These are phyloP conservation scores for Hebeloma cylindrosporum DNA, from an alignment of 768 basidiomycete species.

Conservation along the genomic window DNA sequence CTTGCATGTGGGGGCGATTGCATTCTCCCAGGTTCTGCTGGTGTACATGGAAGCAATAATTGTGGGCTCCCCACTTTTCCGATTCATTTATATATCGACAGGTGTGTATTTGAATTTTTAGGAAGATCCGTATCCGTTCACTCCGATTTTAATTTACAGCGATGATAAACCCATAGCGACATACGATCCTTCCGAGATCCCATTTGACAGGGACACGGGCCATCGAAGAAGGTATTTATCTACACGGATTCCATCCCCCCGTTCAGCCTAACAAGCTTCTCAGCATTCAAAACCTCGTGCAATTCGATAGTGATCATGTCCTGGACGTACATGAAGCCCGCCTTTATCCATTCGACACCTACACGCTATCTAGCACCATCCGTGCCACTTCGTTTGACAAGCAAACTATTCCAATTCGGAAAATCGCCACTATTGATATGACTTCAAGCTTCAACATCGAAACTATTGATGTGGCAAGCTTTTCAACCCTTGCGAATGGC, in stretches of 20 bases:
- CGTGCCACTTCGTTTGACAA: slow-evolving; percentile 37
- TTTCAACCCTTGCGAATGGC: slow-evolving; percentile 23
- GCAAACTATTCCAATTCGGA: slow-evolving; percentile 41
- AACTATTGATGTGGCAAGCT: slow-evolving; percentile 36
- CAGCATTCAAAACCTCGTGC: slow-evolving; percentile 55
- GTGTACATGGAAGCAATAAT: slow-evolving; percentile 40
- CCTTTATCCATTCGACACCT: slow-evolving; percentile 59
- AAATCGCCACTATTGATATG: slow-evolving; percentile 41
- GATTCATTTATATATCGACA: slow-evolving; percentile 49
- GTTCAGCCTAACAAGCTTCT: background rate
- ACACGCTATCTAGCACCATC: slow-evolving; percentile 49
- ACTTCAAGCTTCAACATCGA: slow-evolving; percentile 48
- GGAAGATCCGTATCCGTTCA: background rate
- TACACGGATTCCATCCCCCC: background rate
- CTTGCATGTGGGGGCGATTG: slow-evolving; percentile 48
- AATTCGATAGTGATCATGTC: slow-evolving; percentile 57
- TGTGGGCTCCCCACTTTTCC: slow-evolving; percentile 50
- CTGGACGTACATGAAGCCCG: slow-evolving; percentile 55
- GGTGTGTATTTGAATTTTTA: slow-evolving; percentile 33
- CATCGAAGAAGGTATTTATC: slow-evolving; percentile 39
- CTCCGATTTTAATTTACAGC: slow-evolving; percentile 22
- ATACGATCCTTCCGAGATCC: slow-evolving; percentile 50
- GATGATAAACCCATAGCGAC: slow-evolving; percentile 34
- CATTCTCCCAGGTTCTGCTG: slow-evolving; percentile 46
- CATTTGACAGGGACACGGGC: slow-evolving; percentile 40